Evolutionary conservation across 2,329 filamentous ascomycete species (phyloP).

Genomic region (Ascochyta pisi): DNA sequence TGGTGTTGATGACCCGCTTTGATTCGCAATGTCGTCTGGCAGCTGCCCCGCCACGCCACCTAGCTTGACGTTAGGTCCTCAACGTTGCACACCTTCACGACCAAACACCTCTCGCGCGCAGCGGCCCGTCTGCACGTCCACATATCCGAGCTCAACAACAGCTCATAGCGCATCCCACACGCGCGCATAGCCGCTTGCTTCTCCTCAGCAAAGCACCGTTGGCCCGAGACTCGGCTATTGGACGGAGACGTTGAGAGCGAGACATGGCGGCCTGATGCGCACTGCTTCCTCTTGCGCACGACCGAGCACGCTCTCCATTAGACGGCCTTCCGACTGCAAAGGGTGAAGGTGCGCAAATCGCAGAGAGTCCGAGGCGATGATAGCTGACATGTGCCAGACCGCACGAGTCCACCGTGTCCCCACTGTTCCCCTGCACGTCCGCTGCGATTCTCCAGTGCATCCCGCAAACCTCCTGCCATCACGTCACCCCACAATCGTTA

Average conservation of each 20-base stretch:
- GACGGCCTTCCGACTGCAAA: neutral
- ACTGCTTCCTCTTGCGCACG: conserved; percentile 17
- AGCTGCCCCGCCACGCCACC: conserved; percentile 22
- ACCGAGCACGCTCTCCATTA: neutral
- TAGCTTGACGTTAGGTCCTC: conserved; percentile 16
- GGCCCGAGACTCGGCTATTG: conserved; percentile 5
- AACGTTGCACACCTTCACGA: conserved; percentile 24
- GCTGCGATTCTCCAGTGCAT: conserved; percentile 15
- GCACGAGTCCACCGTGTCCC: conserved; percentile 19
- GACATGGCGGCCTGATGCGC: conserved; percentile 26
- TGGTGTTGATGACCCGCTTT: conserved; percentile 7
- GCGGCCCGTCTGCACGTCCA: conserved; percentile 31
- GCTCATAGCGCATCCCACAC: conserved; percentile 37
- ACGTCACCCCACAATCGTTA: conserved; percentile 26
- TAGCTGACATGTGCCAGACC: conserved; percentile 18
- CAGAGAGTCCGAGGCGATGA: neutral
- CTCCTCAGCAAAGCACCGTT: conserved; percentile 15
- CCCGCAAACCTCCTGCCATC: conserved; percentile 11
- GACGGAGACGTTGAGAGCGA: neutral
- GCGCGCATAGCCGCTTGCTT: conserved; percentile 21
- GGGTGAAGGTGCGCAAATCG: conserved; percentile 16
- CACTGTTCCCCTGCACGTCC: conserved; percentile 21
- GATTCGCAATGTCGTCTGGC: neutral
- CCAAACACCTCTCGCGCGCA: conserved; percentile 17
- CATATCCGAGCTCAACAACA: conserved; percentile 45